Percentiles rank a stretch among this genome's conserved stretches.
phyloP scores from a whole-genome alignment of 306 rosid genomes.

The Ceratonia siliqua region DNA sequence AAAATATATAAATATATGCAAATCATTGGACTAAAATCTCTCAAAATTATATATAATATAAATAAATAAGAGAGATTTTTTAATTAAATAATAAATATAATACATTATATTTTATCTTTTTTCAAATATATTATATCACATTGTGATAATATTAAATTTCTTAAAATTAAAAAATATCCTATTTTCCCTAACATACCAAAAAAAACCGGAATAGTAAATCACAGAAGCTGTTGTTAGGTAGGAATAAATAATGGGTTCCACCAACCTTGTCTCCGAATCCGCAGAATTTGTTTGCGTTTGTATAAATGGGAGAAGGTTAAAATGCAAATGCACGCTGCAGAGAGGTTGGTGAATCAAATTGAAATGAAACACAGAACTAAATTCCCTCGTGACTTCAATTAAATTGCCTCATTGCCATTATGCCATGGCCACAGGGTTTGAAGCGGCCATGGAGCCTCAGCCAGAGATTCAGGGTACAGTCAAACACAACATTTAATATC shows the following conservation, averaged over 20 bases:
- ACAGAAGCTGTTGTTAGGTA: slow-evolving; percentile 36
- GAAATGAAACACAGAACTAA: slow-evolving; percentile 15
- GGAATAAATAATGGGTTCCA: slow-evolving; percentile 8
- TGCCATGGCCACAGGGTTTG: no score
- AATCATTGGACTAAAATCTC: no score
- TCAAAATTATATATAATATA: no score
- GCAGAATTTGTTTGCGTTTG: slow-evolving; percentile 15
- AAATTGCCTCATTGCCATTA: slow-evolving; percentile 14
- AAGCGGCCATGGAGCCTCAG: slow-evolving; percentile 20
- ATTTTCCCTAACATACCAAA: no score
- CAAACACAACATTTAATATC: slow-evolving; percentile 5
- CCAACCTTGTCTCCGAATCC: slow-evolving; percentile 13
- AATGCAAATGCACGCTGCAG: slow-evolving; percentile 14
- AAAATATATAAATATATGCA: no score
- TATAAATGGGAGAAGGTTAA: slow-evolving; percentile 1
- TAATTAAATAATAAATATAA: no score
- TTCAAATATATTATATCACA: no score
- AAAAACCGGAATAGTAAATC: neutral
- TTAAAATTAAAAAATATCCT: no score
- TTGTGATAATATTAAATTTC: no score
- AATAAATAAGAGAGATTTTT: no score
- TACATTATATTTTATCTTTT: no score
- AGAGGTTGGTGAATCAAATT: slow-evolving; percentile 32
- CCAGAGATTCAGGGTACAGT: neutral
- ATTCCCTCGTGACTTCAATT: slow-evolving; percentile 48